phyloP scores from a whole-genome alignment of 2,329 filamentous ascomycete genomes.

The Cytospora paraplurivora region DNA sequence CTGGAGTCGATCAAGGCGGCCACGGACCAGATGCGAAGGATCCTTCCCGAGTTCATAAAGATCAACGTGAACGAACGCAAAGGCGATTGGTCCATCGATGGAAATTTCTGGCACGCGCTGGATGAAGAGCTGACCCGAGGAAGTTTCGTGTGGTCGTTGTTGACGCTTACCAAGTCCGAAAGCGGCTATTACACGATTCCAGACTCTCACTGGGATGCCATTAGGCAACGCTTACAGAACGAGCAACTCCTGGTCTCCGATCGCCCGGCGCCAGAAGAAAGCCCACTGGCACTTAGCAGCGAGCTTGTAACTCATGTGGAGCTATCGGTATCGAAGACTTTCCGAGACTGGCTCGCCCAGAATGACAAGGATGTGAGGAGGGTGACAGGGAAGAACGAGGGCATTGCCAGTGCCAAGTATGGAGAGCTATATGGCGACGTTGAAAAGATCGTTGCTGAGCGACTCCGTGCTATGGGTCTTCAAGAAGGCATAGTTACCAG shows the following conservation, averaged over 20 bases:
- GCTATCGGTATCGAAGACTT: slow-evolving; percentile 43
- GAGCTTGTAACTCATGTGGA: slow-evolving; percentile 28
- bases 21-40: slow-evolving; percentile 26
- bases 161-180: slow-evolving; percentile 47
- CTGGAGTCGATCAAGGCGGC: slow-evolving; percentile 14
- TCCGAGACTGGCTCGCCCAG: slow-evolving; percentile 55
- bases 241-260: slow-evolving; percentile 35
- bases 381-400: slow-evolving; percentile 3
- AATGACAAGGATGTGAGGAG: slow-evolving; percentile 44
- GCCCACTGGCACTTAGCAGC: background rate
- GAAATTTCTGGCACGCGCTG: slow-evolving; percentile 68
- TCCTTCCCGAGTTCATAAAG: slow-evolving; percentile 60
- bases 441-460: slow-evolving; percentile 39
- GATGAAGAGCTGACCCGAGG: slow-evolving; percentile 55
- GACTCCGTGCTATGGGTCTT: slow-evolving; percentile 29
- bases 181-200: slow-evolving; percentile 45
- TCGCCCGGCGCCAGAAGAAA: background rate
- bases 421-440: slow-evolving; percentile 33
- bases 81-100: slow-evolving; percentile 45
- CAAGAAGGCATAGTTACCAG: slow-evolving; percentile 47
- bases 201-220: slow-evolving; percentile 50
- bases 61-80: slow-evolving; percentile 49
- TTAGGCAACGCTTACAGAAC: slow-evolving; percentile 45
- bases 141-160: slow-evolving; percentile 40
- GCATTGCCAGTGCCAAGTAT: slow-evolving; percentile 13